These are phyloP conservation scores for Trichophaea hybrida DNA, from an alignment of 2,329 filamentous ascomycete species.

Conservation along the genomic window DNA sequence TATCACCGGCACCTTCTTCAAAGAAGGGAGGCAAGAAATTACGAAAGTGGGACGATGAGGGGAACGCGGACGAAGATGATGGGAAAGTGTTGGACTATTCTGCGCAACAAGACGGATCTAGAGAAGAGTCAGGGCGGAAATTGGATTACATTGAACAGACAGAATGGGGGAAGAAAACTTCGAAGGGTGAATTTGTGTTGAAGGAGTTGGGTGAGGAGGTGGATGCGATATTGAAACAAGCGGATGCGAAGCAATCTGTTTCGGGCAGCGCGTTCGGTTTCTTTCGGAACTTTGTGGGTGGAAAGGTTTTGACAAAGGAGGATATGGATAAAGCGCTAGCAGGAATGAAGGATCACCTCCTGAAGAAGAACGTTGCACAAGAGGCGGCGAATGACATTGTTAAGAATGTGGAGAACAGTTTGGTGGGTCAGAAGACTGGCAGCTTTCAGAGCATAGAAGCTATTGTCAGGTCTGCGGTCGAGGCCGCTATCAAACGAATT, in stretches of 20 bases:
- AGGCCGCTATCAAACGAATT: slow-evolving; percentile 84
- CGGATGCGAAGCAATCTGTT: slow-evolving; percentile 51
- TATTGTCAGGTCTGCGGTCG: slow-evolving; percentile 73
- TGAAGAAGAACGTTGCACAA: slow-evolving; percentile 90
- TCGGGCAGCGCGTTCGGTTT: slow-evolving; percentile 40
- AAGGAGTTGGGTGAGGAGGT: slow-evolving; percentile 91
- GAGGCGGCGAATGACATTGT: slow-evolving; percentile 87
- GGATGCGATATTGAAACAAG: slow-evolving; percentile 68
- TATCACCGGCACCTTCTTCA: slow-evolving; percentile 35
- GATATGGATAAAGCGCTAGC: slow-evolving; percentile 88
- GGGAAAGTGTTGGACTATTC: slow-evolving; percentile 83
- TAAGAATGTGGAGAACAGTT: slow-evolving; percentile 76
- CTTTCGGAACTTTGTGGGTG: slow-evolving; percentile 88
- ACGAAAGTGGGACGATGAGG: slow-evolving; percentile 84
- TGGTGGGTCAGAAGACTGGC: slow-evolving; percentile 79
- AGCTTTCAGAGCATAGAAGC: slow-evolving; percentile 81
- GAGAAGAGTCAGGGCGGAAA: slow-evolving; percentile 40
- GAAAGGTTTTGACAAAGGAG: slow-evolving; percentile 76
- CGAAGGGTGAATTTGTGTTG: slow-evolving; percentile 82
- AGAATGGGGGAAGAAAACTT: slow-evolving; percentile 71
- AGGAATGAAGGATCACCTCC: slow-evolving; percentile 85
- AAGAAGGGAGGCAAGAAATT: slow-evolving; percentile 59
- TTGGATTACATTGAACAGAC: slow-evolving; percentile 63
- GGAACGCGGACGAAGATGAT: slow-evolving; percentile 68
- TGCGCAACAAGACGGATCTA: slow-evolving; percentile 40